These are phyloP conservation scores for Sugiyamaella boreocaroliniensis DNA, from an alignment of 805 yeast species.

Conservation along the genomic window DNA sequence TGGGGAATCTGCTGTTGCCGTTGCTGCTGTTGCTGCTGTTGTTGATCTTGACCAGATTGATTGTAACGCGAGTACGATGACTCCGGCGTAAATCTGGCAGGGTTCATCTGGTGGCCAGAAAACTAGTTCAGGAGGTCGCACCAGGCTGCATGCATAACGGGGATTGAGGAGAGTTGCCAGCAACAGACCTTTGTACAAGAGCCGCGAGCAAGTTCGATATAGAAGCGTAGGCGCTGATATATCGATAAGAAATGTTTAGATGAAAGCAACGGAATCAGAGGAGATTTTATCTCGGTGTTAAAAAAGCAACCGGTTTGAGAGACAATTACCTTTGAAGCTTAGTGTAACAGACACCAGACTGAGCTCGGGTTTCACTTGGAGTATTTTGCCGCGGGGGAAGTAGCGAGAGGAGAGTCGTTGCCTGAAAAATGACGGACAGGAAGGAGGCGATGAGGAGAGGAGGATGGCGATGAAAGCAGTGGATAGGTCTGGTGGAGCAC, in stretches of 20 bases:
- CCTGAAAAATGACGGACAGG: too few species aligned
- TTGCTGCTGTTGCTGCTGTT: conserved; percentile 13
- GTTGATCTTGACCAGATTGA: conserved; percentile 13
- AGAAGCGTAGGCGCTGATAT: background rate
- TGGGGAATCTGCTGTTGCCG: conserved; percentile 9
- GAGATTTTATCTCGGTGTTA: background rate
- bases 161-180: background rate
- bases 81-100: conserved; percentile 3
- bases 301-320: background rate
- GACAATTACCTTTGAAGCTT: background rate
- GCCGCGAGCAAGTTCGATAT: background rate
- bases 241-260: background rate
- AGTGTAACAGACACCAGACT: background rate
- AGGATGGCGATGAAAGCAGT: too few species aligned
- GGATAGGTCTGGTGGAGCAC: too few species aligned
- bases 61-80: conserved; percentile 9
- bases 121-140: background rate
- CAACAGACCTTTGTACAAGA: background rate
- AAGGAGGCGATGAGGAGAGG: too few species aligned
- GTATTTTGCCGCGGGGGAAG: too few species aligned
- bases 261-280: background rate
- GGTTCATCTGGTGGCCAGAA: conserved; percentile 2
- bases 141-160: background rate
- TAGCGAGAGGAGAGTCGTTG: too few species aligned
- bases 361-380: background rate